phyloP scores from a whole-genome alignment of 2,329 filamentous ascomycete species.

The Sclerotinia borealis region DNA sequence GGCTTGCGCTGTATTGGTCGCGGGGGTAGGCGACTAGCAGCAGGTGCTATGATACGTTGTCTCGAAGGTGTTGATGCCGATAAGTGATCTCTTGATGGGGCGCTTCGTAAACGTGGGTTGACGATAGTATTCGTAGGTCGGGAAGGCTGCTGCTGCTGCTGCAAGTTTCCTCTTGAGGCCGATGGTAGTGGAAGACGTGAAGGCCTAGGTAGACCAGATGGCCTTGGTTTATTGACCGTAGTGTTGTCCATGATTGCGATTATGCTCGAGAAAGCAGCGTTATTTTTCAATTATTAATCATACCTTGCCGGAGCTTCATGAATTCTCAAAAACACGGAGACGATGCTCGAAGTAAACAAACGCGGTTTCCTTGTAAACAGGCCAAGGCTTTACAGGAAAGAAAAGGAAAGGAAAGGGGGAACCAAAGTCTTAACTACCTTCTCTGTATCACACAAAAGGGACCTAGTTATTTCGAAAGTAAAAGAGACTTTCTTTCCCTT shows the following conservation, averaged over 20 bases:
- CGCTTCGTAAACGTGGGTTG: constrained; percentile 27
- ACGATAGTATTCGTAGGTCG: constrained; percentile 11
- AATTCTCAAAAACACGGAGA: neutral
- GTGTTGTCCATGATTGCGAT: constrained; percentile 27
- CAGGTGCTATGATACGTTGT: neutral
- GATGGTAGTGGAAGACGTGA: constrained; percentile 48
- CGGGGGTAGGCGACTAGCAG: constrained; percentile 1
- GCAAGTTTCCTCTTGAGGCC: constrained; percentile 42
- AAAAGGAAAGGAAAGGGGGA: constrained; percentile 1
- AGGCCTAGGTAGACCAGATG: constrained; percentile 41
- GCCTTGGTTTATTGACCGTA: constrained; percentile 17
- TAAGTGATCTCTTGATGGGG: constrained; percentile 22
- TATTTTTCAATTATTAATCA: constrained; percentile 16
- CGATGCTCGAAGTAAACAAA: neutral
- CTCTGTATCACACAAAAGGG: neutral
- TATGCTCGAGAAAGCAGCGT: neutral
- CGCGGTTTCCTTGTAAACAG: neutral
- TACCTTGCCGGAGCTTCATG: neutral
- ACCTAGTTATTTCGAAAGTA: neutral
- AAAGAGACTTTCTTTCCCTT: neutral
- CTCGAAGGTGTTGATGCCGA: constrained; percentile 15
- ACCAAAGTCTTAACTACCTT: neutral
- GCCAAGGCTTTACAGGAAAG: neutral
- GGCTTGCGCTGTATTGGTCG: constrained; percentile 16
- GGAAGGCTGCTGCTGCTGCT: constrained; percentile 31